These are phyloP conservation scores for Starmerella apis DNA, from an alignment of 805 yeast genomes.

Conservation along the genomic window DNA sequence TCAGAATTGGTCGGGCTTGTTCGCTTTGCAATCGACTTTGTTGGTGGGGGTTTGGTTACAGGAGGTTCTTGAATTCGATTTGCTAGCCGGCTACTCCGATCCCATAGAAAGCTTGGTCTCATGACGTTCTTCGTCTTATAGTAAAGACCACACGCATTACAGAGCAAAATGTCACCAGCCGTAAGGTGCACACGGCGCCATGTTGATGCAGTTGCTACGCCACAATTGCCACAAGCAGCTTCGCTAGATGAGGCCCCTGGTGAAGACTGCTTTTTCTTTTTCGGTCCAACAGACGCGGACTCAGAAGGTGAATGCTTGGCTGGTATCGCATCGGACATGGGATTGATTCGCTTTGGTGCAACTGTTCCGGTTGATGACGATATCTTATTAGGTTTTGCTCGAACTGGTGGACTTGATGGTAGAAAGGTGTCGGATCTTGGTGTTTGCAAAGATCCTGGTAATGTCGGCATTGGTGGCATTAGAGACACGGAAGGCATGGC, in stretches of 20 bases:
- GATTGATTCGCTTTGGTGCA: neutral
- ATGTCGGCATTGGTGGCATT: slow-evolving; percentile 10
- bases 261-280: slow-evolving; percentile 5
- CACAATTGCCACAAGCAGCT: slow-evolving; percentile 24
- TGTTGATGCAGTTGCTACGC: slow-evolving; percentile 20
- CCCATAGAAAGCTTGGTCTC: slow-evolving; percentile 31
- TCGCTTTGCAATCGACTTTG: neutral
- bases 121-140: slow-evolving; percentile 26
- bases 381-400: slow-evolving; percentile 13
- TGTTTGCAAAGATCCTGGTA: slow-evolving; percentile 1
- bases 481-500: neutral
- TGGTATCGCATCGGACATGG: neutral
- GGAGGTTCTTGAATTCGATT: neutral
- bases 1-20: neutral
- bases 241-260: slow-evolving; percentile 9
- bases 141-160: slow-evolving; percentile 32
- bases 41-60: neutral
- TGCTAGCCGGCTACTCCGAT: slow-evolving; percentile 6
- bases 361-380: neutral
- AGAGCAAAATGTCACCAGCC: slow-evolving; percentile 18
- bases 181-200: slow-evolving; percentile 21
- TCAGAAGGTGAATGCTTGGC: slow-evolving; percentile 9
- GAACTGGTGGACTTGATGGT: slow-evolving; percentile 21
- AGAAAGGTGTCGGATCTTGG: slow-evolving; percentile 3
- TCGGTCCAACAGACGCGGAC: neutral